These are phyloP conservation scores for Fusarium miscanthi DNA, from an alignment of 2,329 filamentous ascomycete species.

Conservation along the genomic window DNA sequence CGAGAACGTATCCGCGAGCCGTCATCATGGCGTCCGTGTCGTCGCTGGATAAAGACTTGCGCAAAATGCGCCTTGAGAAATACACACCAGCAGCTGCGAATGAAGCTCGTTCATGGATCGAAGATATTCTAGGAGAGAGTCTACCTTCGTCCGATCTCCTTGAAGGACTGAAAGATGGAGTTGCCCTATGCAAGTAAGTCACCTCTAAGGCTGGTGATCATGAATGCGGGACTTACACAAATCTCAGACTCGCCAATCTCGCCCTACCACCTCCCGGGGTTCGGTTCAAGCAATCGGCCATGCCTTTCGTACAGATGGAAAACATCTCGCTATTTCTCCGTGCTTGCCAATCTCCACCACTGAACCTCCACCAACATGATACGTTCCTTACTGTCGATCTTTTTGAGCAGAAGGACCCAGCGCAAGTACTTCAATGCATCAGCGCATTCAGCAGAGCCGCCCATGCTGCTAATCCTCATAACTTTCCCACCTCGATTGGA, in stretches of 20 bases:
- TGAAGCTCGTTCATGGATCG: slow-evolving; percentile 88
- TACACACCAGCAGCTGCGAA: slow-evolving; percentile 92
- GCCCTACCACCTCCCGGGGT: slow-evolving; percentile 80
- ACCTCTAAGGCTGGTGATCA: not conserved
- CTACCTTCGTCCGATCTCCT: slow-evolving; percentile 81
- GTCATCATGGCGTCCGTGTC: slow-evolving; percentile 87
- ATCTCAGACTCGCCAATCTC: slow-evolving; percentile 80
- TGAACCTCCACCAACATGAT: slow-evolving; percentile 92
- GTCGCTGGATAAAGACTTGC: slow-evolving; percentile 94
- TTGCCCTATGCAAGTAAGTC: slow-evolving; percentile 88
- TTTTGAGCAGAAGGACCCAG: slow-evolving; percentile 94
- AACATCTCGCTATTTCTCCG: slow-evolving; percentile 97
- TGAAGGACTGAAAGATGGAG: slow-evolving; percentile 88
- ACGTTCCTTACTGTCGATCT: slow-evolving; percentile 97
- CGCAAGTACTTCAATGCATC: slow-evolving; percentile 94
- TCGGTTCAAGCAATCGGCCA: slow-evolving; percentile 89
- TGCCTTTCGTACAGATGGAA: slow-evolving; percentile 99
- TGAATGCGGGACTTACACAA: slow-evolving; percentile 32
- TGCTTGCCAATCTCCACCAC: slow-evolving; percentile 84
- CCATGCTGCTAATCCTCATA: slow-evolving; percentile 75
- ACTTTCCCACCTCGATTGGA: slow-evolving; percentile 82
- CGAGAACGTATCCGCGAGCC: not conserved
- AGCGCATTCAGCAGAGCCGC: slow-evolving; percentile 91
- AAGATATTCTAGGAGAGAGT: slow-evolving; percentile 78
- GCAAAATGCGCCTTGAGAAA: slow-evolving; percentile 89